Conservation (phyloP, 2,329 filamentous ascomycete species). For the Trichoderma sp. region DNA sequence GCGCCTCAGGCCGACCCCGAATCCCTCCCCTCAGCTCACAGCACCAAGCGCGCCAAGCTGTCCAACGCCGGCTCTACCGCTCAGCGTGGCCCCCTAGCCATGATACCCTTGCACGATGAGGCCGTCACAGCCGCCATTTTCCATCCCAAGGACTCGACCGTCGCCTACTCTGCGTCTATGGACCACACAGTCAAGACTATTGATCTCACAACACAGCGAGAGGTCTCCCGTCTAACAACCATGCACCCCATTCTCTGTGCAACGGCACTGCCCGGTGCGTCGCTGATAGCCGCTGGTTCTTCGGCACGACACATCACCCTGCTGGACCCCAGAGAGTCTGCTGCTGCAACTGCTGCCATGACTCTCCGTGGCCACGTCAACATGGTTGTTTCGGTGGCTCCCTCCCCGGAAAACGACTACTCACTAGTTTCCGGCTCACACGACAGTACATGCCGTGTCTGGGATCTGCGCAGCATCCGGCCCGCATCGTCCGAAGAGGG, state of each 20-base stretch:
- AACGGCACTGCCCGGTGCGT: constrained; percentile 66
- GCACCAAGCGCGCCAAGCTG: constrained; percentile 74
- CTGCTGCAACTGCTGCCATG: constrained; percentile 75
- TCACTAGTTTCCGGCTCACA: constrained; percentile 86
- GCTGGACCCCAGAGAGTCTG: constrained; percentile 81
- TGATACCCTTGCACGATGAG: constrained; percentile 69
- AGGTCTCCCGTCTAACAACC: constrained; percentile 80
- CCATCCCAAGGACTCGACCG: constrained; percentile 77
- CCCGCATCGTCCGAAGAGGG: constrained; percentile 58
- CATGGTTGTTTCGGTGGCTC: constrained; percentile 52
- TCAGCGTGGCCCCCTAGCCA: constrained; percentile 75
- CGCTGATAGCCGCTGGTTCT: constrained; percentile 68
- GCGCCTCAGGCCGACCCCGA: constrained; percentile 69
- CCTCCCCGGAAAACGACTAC: constrained; percentile 65
- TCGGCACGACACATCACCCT: constrained; percentile 84
- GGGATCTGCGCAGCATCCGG: constrained; percentile 78
- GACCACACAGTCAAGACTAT: constrained; percentile 90
- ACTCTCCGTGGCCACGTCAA: constrained; percentile 90
- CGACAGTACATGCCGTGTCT: constrained; percentile 88
- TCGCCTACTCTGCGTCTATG: constrained; percentile 86
- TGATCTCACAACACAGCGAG: constrained; percentile 75
- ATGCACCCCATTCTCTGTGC: constrained; percentile 80
- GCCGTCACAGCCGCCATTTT: constrained; percentile 79
- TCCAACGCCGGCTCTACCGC: constrained; percentile 44
- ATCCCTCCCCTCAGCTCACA: constrained; percentile 64